phyloP scores from a whole-genome alignment of 495 filamentous ascomycete genomes.

The Clohesyomyces aquaticus region DNA sequence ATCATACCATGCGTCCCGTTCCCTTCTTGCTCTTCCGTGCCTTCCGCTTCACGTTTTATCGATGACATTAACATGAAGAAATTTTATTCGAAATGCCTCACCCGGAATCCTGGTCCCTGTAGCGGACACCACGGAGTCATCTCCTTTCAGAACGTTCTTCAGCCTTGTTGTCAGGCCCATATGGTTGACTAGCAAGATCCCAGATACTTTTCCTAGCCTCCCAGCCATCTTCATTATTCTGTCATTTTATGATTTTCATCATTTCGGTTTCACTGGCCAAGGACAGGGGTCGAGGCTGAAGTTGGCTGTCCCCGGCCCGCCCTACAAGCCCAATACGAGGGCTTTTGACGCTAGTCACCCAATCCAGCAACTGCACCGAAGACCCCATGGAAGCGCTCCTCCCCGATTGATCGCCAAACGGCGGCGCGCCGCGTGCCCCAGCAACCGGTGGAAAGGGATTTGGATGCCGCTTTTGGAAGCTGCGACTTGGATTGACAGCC shows the following conservation, averaged over 20 bases:
- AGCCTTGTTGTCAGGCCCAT: not conserved
- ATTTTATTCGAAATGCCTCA: not conserved
- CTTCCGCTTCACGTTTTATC: not conserved
- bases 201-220: too few species aligned
- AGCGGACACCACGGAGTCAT: not conserved
- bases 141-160: conserved; percentile 6
- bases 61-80: not conserved
- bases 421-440: not conserved
- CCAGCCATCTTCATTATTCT: not conserved
- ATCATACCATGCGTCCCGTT: not conserved
- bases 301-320: not conserved
- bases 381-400: not conserved
- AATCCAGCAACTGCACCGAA: not conserved
- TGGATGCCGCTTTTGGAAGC: not conserved
- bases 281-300: not conserved
- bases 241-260: not conserved
- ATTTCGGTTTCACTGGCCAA: not conserved
- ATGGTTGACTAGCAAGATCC: not conserved
- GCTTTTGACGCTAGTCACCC: too few species aligned
- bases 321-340: too few species aligned
- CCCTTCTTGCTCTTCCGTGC: not conserved
- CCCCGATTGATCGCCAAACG: not conserved
- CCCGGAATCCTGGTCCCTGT: conserved; percentile 3
- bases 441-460: not conserved
- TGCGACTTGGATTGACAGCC: too few species aligned